Conservation (phyloP, 805 yeast species). For the Henningerozyma blattae region DNA sequence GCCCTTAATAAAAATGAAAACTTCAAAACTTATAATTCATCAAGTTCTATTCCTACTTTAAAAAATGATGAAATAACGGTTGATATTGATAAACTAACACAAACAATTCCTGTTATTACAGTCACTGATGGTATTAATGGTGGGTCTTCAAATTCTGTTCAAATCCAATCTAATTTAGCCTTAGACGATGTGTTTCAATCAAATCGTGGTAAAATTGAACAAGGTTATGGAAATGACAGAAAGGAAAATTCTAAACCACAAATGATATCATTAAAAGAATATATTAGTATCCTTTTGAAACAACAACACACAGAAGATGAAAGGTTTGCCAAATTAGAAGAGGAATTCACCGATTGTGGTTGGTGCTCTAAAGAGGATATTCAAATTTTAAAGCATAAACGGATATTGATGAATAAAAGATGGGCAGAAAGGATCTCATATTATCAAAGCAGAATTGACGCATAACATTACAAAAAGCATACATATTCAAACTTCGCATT, state of each 20-base stretch:
- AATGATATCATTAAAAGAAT: conserved; percentile 15
- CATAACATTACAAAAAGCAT: no score
- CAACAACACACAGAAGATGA: conserved; percentile 20
- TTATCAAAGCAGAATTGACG: conserved; percentile 6
- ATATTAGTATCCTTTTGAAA: conserved; percentile 13
- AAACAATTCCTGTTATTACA: conserved; percentile 14
- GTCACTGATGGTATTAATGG: conserved; percentile 14
- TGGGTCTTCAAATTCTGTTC: conserved; percentile 8
- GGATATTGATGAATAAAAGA: conserved; percentile 17
- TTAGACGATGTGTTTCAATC: conserved; percentile 9
- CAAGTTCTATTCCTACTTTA: no score
- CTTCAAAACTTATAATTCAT: no score
- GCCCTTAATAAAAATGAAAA: no score
- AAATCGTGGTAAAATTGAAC: conserved; percentile 2
- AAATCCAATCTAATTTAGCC: conserved; percentile 14
- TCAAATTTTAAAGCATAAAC: conserved; percentile 13
- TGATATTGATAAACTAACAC: conserved; percentile 12
- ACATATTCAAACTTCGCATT: no score
- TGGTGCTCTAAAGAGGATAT: conserved; percentile 22
- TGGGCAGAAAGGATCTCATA: conserved; percentile 23
- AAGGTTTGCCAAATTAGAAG: conserved; percentile 16
- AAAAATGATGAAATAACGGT: conserved; percentile 6
- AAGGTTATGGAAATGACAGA: conserved; percentile 3
- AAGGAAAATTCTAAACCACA: conserved; percentile 1
- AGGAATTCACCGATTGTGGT: conserved; percentile 14